Evolutionary conservation across 2,329 filamentous ascomycete genomes (phyloP).

Genomic region (Ophioceras dolichostomum): DNA sequence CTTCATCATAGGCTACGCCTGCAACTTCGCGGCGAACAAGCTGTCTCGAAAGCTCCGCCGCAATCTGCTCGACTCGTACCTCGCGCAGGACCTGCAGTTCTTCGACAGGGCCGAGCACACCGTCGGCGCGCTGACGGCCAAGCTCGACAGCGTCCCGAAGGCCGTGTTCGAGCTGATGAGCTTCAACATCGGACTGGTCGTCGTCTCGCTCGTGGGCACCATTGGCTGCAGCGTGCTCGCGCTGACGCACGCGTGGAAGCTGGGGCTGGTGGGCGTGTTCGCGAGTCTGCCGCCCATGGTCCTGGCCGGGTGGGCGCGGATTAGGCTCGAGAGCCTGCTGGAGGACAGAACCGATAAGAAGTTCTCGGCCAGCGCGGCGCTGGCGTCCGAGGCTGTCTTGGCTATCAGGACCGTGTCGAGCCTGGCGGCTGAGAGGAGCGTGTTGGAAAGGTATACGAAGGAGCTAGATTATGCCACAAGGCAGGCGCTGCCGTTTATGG

Average conservation of each 20-base stretch:
- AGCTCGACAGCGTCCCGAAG: slow-evolving; percentile 23
- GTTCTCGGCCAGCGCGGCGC: slow-evolving; percentile 22
- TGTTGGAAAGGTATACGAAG: slow-evolving; percentile 22
- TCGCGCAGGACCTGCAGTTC: slow-evolving; percentile 27
- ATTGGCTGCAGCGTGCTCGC: slow-evolving; percentile 25
- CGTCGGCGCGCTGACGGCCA: slow-evolving; percentile 22
- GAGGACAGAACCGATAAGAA: slow-evolving; percentile 22
- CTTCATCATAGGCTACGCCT: slow-evolving; percentile 21
- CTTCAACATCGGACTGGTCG: slow-evolving; percentile 25
- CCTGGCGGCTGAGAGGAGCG: slow-evolving; percentile 9
- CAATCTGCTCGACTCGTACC: slow-evolving; percentile 13
- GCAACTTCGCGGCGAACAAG: slow-evolving; percentile 18
- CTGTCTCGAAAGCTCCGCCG: slow-evolving; percentile 9
- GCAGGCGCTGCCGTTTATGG: slow-evolving; percentile 7
- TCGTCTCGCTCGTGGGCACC: slow-evolving; percentile 23
- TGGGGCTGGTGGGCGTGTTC: slow-evolving; percentile 34
- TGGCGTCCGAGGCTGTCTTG: slow-evolving; percentile 25
- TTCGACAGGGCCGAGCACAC: slow-evolving; percentile 28
- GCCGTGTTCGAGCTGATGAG: slow-evolving; percentile 29
- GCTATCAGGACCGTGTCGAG: slow-evolving; percentile 13
- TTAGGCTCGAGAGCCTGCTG: slow-evolving; percentile 25
- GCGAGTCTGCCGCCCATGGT: slow-evolving; percentile 24
- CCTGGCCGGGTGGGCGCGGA: slow-evolving; percentile 22
- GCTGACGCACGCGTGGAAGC: slow-evolving; percentile 31
- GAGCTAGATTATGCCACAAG: slow-evolving; percentile 18